Percentiles rank a stretch among this genome's conserved stretches.
Evolutionary conservation across 2,329 filamentous ascomycete species (phyloP).

Genomic region (Colletotrichum sp.): DNA sequence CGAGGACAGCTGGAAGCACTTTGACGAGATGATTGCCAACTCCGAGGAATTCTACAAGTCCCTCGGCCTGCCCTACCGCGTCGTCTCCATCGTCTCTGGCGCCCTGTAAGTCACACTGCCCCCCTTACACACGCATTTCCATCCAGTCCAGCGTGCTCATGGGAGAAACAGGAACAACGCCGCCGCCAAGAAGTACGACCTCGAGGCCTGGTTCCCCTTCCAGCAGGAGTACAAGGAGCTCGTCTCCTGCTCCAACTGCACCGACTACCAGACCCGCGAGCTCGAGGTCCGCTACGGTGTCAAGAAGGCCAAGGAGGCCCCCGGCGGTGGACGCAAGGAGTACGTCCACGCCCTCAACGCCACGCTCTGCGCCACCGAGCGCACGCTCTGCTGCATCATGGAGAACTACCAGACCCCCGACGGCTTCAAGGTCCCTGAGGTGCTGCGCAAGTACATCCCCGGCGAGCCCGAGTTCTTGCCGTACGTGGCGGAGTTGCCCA

Average conservation of each 20-base stretch:
- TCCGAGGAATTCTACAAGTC: slow-evolving; percentile 97
- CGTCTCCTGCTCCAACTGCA: slow-evolving; percentile 94
- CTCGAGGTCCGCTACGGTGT: slow-evolving; percentile 90
- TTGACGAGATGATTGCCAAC: slow-evolving; percentile 89
- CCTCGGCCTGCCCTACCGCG: slow-evolving; percentile 85
- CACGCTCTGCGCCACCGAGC: slow-evolving; percentile 87
- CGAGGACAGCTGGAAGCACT: slow-evolving; percentile 90
- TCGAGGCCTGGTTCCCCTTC: slow-evolving; percentile 96
- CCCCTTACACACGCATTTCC: background rate
- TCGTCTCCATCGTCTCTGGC: slow-evolving; percentile 95
- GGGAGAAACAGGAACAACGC: slow-evolving; percentile 49
- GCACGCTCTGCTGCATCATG: slow-evolving; percentile 90
- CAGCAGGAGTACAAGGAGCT: slow-evolving; percentile 99
- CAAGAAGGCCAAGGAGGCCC: slow-evolving; percentile 59
- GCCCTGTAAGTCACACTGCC: slow-evolving; percentile 58
- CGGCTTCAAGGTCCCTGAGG: slow-evolving; percentile 82
- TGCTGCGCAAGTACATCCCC: slow-evolving; percentile 87
- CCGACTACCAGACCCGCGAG: slow-evolving; percentile 79
- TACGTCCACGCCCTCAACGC: slow-evolving; percentile 95
- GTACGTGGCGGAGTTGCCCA: slow-evolving; percentile 84
- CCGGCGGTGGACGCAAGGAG: slow-evolving; percentile 66
- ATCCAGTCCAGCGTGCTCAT: background rate
- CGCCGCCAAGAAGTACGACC: slow-evolving; percentile 89
- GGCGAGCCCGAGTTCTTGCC: slow-evolving; percentile 89
- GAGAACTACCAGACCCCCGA: slow-evolving; percentile 97